Evolutionary conservation across 768 basidiomycete genomes (phyloP).

Genomic region (Kwoniella sp.): DNA sequence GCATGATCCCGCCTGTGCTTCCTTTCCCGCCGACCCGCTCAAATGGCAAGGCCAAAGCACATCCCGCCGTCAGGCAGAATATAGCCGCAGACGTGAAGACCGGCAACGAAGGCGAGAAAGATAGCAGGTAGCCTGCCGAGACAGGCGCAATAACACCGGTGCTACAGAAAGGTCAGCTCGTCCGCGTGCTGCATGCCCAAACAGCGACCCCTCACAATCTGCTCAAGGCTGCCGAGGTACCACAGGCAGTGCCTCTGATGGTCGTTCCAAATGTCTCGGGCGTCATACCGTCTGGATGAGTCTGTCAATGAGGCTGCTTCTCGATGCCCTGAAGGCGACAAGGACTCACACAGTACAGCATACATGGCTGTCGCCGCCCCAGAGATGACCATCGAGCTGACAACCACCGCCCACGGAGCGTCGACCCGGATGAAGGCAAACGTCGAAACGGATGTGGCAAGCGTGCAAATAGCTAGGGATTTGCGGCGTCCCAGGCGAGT

Average conservation of each 20-base stretch:
- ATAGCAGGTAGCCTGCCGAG: constrained; percentile 40
- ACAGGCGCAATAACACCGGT: constrained; percentile 47
- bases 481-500: constrained; percentile 41
- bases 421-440: constrained; percentile 43
- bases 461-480: constrained; percentile 44
- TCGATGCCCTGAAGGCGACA: neutral
- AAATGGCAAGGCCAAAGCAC: constrained; percentile 43
- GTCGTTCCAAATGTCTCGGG: constrained; percentile 47
- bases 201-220: constrained; percentile 44
- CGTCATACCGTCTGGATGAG: constrained; percentile 45
- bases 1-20: constrained; percentile 21
- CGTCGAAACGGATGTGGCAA: constrained; percentile 41
- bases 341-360: constrained; percentile 46
- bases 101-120: constrained; percentile 39
- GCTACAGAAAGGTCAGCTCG: no score
- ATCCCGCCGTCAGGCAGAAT: constrained; percentile 39
- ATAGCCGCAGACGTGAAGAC: constrained; percentile 41
- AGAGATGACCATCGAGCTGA: constrained; percentile 44
- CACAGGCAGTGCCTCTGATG: constrained; percentile 49
- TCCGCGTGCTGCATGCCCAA: no score
- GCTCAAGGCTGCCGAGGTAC: constrained; percentile 47
- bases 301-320: neutral
- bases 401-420: constrained; percentile 38
- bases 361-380: constrained; percentile 49
- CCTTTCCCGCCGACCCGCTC: constrained; percentile 33